Base-by-base conservation (phyloP, 805 yeast species). In the Pichia californica region DNA sequence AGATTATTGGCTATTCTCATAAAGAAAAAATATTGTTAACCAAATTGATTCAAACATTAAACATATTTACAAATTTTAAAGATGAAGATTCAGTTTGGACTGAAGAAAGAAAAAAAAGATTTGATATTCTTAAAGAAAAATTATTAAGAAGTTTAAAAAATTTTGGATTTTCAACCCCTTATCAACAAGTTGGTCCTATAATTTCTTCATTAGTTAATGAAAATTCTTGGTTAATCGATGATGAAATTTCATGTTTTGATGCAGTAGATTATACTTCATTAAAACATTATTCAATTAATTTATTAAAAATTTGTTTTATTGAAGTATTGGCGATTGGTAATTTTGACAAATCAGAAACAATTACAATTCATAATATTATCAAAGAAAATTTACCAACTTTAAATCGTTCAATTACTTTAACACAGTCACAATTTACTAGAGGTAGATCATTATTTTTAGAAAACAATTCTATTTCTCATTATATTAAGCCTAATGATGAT, bases 301-400 rank as follows among this genome's bases (percentile, higher is more conserved):
- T 87, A 54, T 67, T 70, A 40, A 67, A 73, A 23, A 85, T 84
- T 28, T 66, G 80, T 23, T 83, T 77, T 53, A 66, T 77, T 18
- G 96, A 89, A 62, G 67, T 78, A n/a, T 70, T 88, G 36, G 77
- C 82, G 14, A 77, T 77, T 48, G 99, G 99, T 30, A 93, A 91
- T 62, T 67, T 77, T 44, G 61, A 67, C 26, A 65, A 70, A 45
- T 67, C 64, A 7, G 79, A 78, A 26, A 87, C 91, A 0, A 49
- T 68, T 14, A 66, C 67, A 7, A 66, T 83, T 18, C 66, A 72
- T 36, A 61, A 69, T 16, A 48, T 74, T 27, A 67, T 80, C 14
- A 45, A 48, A 33, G 33, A 29, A 16, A 44, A 42, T 27, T 57
- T 80, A 10, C 39, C 50, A 7, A 37, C 51, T 31, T 41, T 49